phyloP scores from a whole-genome alignment of 2,329 filamentous ascomycete genomes.

The Fusarium goolgardi region DNA sequence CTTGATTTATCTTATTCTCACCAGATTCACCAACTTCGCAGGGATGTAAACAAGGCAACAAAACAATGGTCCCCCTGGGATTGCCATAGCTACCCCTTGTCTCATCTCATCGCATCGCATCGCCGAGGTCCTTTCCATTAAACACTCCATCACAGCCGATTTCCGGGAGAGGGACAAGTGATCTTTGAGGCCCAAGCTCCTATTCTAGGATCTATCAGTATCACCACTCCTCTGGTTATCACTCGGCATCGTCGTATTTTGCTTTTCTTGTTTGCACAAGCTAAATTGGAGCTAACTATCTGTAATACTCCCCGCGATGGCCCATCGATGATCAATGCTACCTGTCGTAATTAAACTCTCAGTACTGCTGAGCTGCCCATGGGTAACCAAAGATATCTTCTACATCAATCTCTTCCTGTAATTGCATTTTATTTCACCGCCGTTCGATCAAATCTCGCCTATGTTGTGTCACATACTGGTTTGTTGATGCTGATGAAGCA shows the following conservation, averaged over 20 bases:
- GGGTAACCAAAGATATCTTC: conserved; percentile 35
- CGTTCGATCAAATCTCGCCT: conserved; percentile 48
- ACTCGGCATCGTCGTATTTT: conserved; percentile 4
- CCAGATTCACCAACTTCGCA: conserved; percentile 11
- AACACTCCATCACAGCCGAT: conserved; percentile 11
- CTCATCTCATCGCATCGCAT: conserved; percentile 18
- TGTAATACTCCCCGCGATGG: conserved; percentile 23
- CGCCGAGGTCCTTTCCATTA: conserved; percentile 3
- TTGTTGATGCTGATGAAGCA: conserved; percentile 12
- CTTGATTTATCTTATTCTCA: conserved; percentile 24
- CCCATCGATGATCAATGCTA: conserved; percentile 41
- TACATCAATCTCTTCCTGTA: conserved; percentile 3
- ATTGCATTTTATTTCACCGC: conserved; percentile 26
- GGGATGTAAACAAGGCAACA: conserved; percentile 38
- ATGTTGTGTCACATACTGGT: conserved; percentile 6
- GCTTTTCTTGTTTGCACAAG: conserved; percentile 17
- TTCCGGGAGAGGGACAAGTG: conserved; percentile 14
- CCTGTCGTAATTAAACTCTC: conserved; percentile 39
- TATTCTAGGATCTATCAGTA: conserved; percentile 6
- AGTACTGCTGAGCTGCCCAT: conserved; percentile 36
- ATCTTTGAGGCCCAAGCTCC: conserved; percentile 17
- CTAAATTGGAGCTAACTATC: conserved; percentile 5
- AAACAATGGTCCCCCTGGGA: conserved; percentile 28
- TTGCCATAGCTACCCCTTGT: conserved; percentile 27
- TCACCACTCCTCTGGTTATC: background rate